These are phyloP conservation scores for Oehlia diaphana DNA, from an alignment of 192 early-diverging fungal species.

Conservation along the genomic window DNA sequence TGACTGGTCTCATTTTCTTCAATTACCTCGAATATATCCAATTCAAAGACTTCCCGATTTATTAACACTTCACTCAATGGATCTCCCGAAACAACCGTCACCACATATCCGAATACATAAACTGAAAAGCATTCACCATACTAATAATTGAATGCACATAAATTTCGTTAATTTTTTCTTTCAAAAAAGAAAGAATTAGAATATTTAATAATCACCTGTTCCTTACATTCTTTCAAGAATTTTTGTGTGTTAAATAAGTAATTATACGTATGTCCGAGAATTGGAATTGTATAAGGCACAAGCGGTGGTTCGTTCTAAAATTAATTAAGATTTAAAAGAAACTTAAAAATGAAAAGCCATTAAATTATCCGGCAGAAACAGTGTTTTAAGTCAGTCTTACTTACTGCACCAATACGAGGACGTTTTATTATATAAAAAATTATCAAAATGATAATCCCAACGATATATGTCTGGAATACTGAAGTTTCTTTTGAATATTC, in stretches of 20 bases:
- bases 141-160: background rate
- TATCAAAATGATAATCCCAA: too few relatives aligned
- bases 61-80: background rate
- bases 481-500: too few relatives aligned
- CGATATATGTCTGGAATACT: too few relatives aligned
- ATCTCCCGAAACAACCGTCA: background rate
- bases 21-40: too few relatives aligned
- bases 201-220: background rate
- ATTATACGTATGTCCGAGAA: constrained; percentile 15
- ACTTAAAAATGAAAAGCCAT: too few relatives aligned
- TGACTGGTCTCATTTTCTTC: background rate
- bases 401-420: too few relatives aligned
- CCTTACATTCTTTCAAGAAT: background rate
- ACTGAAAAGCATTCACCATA: constrained; percentile 14
- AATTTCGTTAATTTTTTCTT: background rate
- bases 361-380: too few relatives aligned
- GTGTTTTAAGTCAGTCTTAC: too few relatives aligned
- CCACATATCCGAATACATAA: constrained; percentile 5
- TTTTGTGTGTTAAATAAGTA: background rate
- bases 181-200: background rate
- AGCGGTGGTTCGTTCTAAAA: constrained; percentile 19
- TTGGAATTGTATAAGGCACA: constrained; percentile 7
- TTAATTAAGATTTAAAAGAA: too few relatives aligned
- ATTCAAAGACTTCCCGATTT: background rate
- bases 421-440: too few relatives aligned